phyloP scores from a whole-genome alignment of 164 flowering plant species.

The Tetrastigma voinierianum region DNA sequence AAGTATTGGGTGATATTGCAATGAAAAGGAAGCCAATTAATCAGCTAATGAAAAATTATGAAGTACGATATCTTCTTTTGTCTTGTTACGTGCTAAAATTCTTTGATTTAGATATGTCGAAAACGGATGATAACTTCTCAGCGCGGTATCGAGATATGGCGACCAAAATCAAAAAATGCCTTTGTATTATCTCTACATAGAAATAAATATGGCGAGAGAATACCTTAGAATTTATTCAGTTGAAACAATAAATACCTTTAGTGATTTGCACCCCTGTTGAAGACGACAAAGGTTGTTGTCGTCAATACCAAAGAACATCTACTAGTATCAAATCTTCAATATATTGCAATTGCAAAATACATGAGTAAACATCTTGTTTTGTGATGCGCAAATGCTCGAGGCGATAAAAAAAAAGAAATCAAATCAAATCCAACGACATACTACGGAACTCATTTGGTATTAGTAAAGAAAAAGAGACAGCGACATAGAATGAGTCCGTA shows the following conservation, averaged over 20 bases:
- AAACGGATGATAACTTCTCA: background rate
- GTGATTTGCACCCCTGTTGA: slow-evolving; percentile 58
- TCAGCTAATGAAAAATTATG: background rate
- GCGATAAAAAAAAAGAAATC: background rate
- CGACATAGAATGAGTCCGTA: background rate
- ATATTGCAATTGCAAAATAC: slow-evolving; percentile 52
- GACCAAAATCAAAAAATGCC: background rate
- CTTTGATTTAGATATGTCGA: background rate
- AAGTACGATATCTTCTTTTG: background rate
- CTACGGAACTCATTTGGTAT: no score
- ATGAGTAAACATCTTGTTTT: slow-evolving; percentile 57
- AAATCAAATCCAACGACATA: no score
- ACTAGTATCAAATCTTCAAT: slow-evolving; percentile 72
- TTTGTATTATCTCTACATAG: background rate
- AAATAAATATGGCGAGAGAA: background rate
- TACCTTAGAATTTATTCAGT: background rate
- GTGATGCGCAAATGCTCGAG: slow-evolving; percentile 59
- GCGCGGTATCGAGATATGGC: no score
- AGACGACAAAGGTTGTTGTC: slow-evolving; percentile 62
- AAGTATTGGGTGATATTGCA: background rate
- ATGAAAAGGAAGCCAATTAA: background rate
- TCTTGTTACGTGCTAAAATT: background rate
- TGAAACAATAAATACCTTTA: slow-evolving; percentile 49
- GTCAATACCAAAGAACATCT: slow-evolving; percentile 76
- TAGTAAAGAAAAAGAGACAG: no score